Conservation (phyloP, 1,284 basidiomycete species). For the Pseudozyma thailandica region DNA sequence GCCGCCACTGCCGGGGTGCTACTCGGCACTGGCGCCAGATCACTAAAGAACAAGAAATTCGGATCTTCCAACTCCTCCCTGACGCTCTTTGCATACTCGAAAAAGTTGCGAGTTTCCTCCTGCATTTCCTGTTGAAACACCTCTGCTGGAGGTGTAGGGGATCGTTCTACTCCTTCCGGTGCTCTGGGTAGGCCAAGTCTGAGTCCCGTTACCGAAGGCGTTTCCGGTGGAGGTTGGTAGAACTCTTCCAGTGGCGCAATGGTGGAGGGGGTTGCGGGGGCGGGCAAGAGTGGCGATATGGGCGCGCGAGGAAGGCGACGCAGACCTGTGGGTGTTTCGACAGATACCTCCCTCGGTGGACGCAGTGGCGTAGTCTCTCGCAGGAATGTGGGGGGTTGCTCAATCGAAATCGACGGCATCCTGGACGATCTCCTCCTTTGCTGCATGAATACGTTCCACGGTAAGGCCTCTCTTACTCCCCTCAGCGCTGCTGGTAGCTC, state of each 20-base stretch:
- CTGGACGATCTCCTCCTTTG: constrained; percentile 40
- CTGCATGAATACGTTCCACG: constrained; percentile 45
- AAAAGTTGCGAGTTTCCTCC: constrained; percentile 47
- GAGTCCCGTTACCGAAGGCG: constrained; percentile 17
- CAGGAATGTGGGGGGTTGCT: constrained; percentile 19
- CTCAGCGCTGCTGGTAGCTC: constrained; percentile 25
- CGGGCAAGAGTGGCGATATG: constrained; percentile 24
- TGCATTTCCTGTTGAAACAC: constrained; percentile 34
- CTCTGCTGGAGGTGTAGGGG: constrained; percentile 17
- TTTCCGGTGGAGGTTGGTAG: constrained; percentile 7
- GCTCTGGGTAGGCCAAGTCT: constrained; percentile 22
- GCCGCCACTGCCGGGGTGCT: constrained; percentile 60
- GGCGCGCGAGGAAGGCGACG: constrained; percentile 5
- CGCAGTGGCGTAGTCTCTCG: constrained; percentile 33
- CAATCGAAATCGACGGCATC: constrained; percentile 40
- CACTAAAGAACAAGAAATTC: constrained; percentile 43
- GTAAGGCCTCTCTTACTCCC: constrained; percentile 33
- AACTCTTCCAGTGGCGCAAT: constrained; percentile 25
- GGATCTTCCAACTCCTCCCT: constrained; percentile 33
- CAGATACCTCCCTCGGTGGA: constrained; percentile 19
- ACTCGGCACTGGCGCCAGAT: constrained; percentile 34
- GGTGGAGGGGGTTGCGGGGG: constrained; percentile 23
- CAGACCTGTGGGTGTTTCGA: constrained; percentile 46
- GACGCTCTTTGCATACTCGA: constrained; percentile 26
- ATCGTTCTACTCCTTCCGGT: neutral